These are phyloP conservation scores for Mycena amicta DNA, from an alignment of 768 basidiomycete species.

Conservation along the genomic window DNA sequence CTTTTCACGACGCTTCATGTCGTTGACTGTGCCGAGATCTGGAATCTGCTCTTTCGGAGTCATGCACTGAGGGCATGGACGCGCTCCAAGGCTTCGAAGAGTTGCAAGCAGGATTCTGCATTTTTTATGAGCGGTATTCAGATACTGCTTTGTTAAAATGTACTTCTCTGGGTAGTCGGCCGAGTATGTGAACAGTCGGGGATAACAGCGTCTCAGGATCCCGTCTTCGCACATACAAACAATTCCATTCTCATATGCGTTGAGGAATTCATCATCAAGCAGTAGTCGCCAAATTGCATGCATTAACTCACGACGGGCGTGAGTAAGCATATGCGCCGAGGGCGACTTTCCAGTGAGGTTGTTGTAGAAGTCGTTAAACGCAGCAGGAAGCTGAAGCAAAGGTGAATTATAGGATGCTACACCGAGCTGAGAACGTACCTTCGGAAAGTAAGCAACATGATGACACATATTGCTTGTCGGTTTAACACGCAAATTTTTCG, in stretches of 20 bases:
- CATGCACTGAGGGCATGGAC: constrained; percentile 25
- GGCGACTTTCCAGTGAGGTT: not conserved
- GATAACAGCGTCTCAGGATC: constrained; percentile 3
- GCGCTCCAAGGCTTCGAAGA: constrained; percentile 20
- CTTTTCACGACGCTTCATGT: not conserved
- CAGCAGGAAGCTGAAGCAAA: not conserved
- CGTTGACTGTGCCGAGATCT: constrained; percentile 14
- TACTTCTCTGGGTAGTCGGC: constrained; percentile 4
- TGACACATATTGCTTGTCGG: not conserved
- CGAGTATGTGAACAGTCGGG: constrained; percentile 5
- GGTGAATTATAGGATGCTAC: constrained; percentile 6
- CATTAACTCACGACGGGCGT: constrained; percentile 5
- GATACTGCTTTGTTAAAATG: not conserved
- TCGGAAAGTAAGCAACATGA: not conserved
- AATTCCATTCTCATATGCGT: constrained; percentile 9
- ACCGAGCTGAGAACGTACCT: not conserved
- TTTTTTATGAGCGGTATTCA: not conserved
- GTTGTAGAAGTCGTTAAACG: not conserved
- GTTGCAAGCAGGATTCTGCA: constrained; percentile 19
- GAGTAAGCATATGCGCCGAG: not conserved
- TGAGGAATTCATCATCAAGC: not conserved
- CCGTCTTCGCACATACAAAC: constrained; percentile 2
- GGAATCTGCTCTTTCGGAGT: constrained; percentile 14
- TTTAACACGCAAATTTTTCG: not conserved
- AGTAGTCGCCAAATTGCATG: constrained; percentile 2